Percentiles rank a stretch among this genome's conserved stretches.
Conservation (phyloP, 176 grass and related monocot species). For the Rhynchospora breviuscula region DNA sequence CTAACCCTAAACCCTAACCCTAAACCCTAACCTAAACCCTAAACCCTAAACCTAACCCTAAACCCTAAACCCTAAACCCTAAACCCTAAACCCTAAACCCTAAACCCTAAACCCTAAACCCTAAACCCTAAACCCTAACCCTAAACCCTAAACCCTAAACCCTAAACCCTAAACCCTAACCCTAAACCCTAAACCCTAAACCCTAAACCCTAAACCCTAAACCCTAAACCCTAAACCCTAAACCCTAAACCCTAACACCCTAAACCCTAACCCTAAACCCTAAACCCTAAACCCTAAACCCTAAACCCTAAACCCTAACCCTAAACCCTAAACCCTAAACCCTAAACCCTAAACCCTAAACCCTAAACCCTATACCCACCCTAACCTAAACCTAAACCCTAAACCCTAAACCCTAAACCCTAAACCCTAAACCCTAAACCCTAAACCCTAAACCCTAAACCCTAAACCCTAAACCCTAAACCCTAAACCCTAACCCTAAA, state of each 20-base stretch:
- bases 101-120: background rate
- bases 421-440: background rate
- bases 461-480: slow-evolving; percentile 23
- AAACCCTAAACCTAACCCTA: background rate
- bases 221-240: background rate
- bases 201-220: background rate
- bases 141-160: background rate
- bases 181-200: slow-evolving; percentile 4
- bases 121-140: slow-evolving; percentile 2
- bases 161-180: background rate
- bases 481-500: slow-evolving; percentile 26
- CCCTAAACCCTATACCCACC: background rate
- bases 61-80: background rate
- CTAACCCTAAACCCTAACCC: background rate
- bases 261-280: background rate
- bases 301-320: slow-evolving; percentile 4
- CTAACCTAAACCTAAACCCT: background rate
- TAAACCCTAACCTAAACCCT: background rate
- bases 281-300: background rate
- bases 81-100: background rate
- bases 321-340: slow-evolving; percentile 15
- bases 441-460: background rate
- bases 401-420: slow-evolving; percentile 1
- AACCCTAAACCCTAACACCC: background rate
- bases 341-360: slow-evolving; percentile 18